Conservation (phyloP, 331 rosid genomes). For the Malus hybrid region DNA sequence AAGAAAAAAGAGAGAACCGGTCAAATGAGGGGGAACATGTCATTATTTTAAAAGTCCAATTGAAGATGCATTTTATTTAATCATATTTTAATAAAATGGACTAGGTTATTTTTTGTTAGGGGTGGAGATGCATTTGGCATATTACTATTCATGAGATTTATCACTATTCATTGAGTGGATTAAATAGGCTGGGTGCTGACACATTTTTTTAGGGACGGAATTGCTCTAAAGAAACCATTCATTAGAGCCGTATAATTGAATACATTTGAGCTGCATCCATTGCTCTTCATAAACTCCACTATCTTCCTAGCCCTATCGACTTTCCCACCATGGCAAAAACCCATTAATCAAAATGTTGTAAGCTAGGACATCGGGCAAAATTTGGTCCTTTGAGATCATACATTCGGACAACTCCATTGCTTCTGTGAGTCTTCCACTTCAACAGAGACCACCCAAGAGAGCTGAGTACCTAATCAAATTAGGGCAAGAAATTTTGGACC, state of each 20-base stretch:
- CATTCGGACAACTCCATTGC: slow-evolving; percentile 78
- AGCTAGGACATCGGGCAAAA: slow-evolving; percentile 57
- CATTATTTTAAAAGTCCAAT: too few relatives aligned
- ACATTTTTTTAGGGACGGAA: too few relatives aligned
- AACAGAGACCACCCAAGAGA: slow-evolving; percentile 68
- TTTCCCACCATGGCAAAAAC: slow-evolving; percentile 56
- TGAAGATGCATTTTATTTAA: too few relatives aligned
- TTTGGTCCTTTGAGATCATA: slow-evolving; percentile 38
- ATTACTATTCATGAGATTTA: too few relatives aligned
- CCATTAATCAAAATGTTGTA: slow-evolving; percentile 75
- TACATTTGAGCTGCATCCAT: slow-evolving; percentile 68
- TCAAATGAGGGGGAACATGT: too few relatives aligned
- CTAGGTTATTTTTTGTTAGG: too few relatives aligned
- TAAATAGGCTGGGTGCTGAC: too few relatives aligned
- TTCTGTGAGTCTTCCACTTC: slow-evolving; percentile 59
- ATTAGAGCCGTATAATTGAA: slow-evolving; percentile 48
- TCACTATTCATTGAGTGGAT: too few relatives aligned
- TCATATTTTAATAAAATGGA: too few relatives aligned
- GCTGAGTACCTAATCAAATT: slow-evolving; percentile 79
- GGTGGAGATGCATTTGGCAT: too few relatives aligned
- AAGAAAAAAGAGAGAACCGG: too few relatives aligned
- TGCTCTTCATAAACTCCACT: slow-evolving; percentile 64
- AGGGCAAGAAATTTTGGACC: slow-evolving; percentile 47
- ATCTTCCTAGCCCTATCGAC: slow-evolving; percentile 56
- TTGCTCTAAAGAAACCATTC: too few relatives aligned